A percentile compares a stretch with the other conserved stretches of the same genome.
Conservation (phyloP, 140 eudicot genomes). For the Ambrosia hybrid region DNA sequence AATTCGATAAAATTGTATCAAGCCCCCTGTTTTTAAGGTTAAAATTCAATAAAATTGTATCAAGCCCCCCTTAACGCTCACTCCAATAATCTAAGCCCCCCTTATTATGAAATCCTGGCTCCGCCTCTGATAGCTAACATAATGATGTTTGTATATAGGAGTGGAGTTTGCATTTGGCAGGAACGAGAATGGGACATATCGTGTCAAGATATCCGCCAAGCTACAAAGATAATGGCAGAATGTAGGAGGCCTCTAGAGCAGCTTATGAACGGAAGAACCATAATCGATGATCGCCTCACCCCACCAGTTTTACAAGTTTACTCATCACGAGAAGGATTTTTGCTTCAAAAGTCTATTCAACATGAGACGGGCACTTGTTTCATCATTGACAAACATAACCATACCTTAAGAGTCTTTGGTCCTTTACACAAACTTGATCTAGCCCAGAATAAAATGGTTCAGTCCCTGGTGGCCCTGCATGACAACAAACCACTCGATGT, state of each 20-base stretch:
- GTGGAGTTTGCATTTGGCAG: constrained; percentile 56
- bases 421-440: constrained; percentile 42
- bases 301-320: constrained; percentile 54
- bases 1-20: no score
- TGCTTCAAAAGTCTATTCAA: constrained; percentile 56
- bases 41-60: no score
- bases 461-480: constrained; percentile 57
- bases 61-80: no score
- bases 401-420: constrained; percentile 58
- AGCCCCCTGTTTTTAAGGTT: no score
- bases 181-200: constrained; percentile 69
- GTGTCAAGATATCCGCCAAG: constrained; percentile 80
- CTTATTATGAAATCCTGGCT: no score
- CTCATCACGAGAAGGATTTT: constrained; percentile 61
- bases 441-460: constrained; percentile 52
- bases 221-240: constrained; percentile 83
- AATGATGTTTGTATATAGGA: constrained; percentile 45
- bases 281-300: constrained; percentile 56
- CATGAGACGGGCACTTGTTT: constrained; percentile 67
- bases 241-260: constrained; percentile 71
- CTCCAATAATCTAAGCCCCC: no score
- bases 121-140: no score
- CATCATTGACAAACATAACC: constrained; percentile 54
- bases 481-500: constrained; percentile 70
- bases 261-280: constrained; percentile 71